phyloP scores from a whole-genome alignment of 2,329 filamentous ascomycete species.

The Paramyrothecium roridum region DNA sequence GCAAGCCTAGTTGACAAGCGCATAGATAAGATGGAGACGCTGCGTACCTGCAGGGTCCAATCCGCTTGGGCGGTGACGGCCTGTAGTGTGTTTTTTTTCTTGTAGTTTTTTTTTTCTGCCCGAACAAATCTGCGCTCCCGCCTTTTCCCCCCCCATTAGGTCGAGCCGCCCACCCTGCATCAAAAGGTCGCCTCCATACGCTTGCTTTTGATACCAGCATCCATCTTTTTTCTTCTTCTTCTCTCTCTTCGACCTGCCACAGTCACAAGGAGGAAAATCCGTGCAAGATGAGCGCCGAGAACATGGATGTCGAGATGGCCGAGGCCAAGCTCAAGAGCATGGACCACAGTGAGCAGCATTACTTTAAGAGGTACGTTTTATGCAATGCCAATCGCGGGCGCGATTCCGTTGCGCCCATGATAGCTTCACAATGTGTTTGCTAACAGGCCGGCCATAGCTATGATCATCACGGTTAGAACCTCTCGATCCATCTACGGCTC shows the following conservation, averaged over 20 bases:
- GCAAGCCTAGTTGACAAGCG: background rate
- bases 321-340: constrained; percentile 67
- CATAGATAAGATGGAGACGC: background rate
- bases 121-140: constrained; percentile 16
- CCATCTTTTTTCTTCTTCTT: background rate
- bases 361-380: constrained; percentile 83
- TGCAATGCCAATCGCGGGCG: background rate
- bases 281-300: constrained; percentile 42
- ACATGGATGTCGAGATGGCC: constrained; percentile 58
- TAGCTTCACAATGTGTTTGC: constrained; percentile 15
- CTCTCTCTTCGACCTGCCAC: background rate
- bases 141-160: background rate
- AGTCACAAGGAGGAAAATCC: background rate
- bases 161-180: constrained; percentile 1
- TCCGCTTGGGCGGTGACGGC: constrained; percentile 20
- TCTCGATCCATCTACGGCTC: constrained; percentile 3
- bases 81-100: constrained; percentile 2
- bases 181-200: background rate
- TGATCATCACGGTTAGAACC: constrained; percentile 82
- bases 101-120: constrained; percentile 23
- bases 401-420: background rate
- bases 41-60: constrained; percentile 3
- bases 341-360: constrained; percentile 96
- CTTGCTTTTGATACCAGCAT: background rate
- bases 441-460: constrained; percentile 61